Evolutionary conservation across 2,329 filamentous ascomycete genomes (phyloP).

Genomic region (Sporothrix euskadiensis): DNA sequence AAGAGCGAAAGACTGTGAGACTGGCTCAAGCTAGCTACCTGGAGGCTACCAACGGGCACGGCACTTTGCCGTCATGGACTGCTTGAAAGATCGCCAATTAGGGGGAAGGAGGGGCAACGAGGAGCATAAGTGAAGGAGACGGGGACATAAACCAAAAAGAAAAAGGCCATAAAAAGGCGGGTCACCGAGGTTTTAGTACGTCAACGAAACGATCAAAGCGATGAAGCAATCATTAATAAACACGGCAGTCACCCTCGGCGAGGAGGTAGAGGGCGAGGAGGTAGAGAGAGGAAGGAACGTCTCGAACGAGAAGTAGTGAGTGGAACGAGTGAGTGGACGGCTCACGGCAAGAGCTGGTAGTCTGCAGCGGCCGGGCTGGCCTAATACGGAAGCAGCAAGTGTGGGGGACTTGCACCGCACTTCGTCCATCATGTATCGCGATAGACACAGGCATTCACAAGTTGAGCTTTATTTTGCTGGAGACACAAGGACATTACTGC

Average conservation of each 20-base stretch:
- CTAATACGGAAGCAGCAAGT: constrained; percentile 1
- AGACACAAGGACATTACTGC: background rate
- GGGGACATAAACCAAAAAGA: no score
- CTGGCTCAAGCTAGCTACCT: background rate
- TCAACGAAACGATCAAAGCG: background rate
- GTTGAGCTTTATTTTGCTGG: background rate
- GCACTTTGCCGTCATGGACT: background rate
- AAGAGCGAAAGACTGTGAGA: background rate
- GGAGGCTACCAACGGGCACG: background rate
- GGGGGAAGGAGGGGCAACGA: background rate
- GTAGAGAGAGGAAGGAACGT: background rate
- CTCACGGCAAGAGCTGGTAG: background rate
- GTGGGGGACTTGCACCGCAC: background rate
- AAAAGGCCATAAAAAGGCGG: constrained; percentile 3
- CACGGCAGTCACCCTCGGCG: background rate
- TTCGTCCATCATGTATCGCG: background rate
- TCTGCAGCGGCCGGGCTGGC: background rate
- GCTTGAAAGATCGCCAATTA: background rate
- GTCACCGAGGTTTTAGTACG: background rate
- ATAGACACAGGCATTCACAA: background rate
- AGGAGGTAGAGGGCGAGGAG: background rate
- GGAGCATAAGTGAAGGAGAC: background rate
- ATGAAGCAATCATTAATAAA: background rate
- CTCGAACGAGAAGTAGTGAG: background rate
- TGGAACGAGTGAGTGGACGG: background rate